A percentile compares a stretch with the other conserved stretches of the same genome.
phyloP scores from a whole-genome alignment of 129 eudicot genomes.

The Centrapalus pauciflorus region DNA sequence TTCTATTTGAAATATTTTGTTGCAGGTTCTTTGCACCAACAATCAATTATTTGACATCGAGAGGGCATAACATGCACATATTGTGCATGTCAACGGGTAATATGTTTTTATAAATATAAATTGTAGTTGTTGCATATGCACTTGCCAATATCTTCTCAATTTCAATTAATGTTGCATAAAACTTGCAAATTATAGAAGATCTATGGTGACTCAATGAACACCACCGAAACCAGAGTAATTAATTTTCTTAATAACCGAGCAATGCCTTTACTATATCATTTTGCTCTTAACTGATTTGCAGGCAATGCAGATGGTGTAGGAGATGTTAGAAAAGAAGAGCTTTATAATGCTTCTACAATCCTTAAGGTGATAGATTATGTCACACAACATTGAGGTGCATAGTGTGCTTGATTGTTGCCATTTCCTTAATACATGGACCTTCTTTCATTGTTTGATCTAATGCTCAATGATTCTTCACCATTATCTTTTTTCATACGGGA shows the following conservation, averaged over 20 bases:
- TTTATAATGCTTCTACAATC: conserved; percentile 58
- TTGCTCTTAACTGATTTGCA: conserved; percentile 20
- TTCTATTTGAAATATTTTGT: neutral
- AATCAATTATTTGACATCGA: conserved; percentile 60
- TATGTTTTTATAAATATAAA: conserved; percentile 13
- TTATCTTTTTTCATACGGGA: neutral
- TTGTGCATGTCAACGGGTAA: conserved; percentile 93
- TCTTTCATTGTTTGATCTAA: neutral
- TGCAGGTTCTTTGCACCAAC: conserved; percentile 92
- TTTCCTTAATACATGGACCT: neutral
- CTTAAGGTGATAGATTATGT: conserved; percentile 52
- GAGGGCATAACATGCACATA: conserved; percentile 63
- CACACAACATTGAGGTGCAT: neutral
- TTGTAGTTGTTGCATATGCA: neutral
- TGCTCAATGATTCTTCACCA: neutral
- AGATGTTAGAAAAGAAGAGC: conserved; percentile 69
- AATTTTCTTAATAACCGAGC: neutral
- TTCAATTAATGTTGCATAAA: neutral
- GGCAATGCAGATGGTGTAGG: conserved; percentile 92
- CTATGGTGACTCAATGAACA: neutral
- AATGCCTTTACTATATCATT: no score
- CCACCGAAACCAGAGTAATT: neutral
- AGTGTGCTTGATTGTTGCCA: neutral
- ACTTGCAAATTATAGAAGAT: neutral
- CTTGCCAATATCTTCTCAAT: neutral